Evolutionary conservation across 2,329 filamentous ascomycete genomes (phyloP).

Genomic region (Tolypocladium ophioglossoides): DNA sequence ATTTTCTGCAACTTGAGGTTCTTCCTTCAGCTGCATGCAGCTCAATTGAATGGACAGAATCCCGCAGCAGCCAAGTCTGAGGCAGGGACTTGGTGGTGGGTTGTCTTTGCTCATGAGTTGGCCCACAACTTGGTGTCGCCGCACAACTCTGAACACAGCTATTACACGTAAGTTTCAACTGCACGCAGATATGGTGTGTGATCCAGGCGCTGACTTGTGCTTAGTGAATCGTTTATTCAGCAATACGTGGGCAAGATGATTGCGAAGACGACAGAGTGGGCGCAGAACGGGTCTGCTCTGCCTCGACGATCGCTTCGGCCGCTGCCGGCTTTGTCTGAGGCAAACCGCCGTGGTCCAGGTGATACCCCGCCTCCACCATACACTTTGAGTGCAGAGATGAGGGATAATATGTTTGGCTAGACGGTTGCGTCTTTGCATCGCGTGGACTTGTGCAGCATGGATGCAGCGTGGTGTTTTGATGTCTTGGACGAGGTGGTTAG

Average conservation of each 20-base stretch:
- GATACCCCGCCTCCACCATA: conserved; percentile 14
- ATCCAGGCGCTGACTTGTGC: not conserved
- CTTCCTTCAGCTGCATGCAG: conserved; percentile 68
- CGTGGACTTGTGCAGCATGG: conserved; percentile 2
- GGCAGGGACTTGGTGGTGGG: conserved; percentile 81
- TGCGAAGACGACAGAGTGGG: conserved; percentile 34
- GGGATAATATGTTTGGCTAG: conserved; percentile 7
- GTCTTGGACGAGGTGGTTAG: not conserved
- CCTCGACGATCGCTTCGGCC: conserved; percentile 3
- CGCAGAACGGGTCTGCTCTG: conserved; percentile 2
- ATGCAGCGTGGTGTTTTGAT: not conserved
- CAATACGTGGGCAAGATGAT: conserved; percentile 68
- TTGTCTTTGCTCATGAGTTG: conserved; percentile 90
- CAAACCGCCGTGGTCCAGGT: conserved; percentile 3
- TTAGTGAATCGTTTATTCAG: conserved; percentile 63
- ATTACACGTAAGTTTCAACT: conserved; percentile 53
- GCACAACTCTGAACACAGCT: conserved; percentile 73
- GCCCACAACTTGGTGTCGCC: conserved; percentile 81
- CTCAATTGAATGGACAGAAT: conserved; percentile 26
- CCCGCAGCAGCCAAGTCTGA: conserved; percentile 46
- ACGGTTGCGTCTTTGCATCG: not conserved
- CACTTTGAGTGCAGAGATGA: conserved; percentile 2
- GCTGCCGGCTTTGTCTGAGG: not conserved
- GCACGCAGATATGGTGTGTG: not conserved
- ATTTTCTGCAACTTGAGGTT: conserved; percentile 92